Evolutionary conservation across 2,329 filamentous ascomycete genomes (phyloP).

Genomic region (Sporothrix variecibatus): DNA sequence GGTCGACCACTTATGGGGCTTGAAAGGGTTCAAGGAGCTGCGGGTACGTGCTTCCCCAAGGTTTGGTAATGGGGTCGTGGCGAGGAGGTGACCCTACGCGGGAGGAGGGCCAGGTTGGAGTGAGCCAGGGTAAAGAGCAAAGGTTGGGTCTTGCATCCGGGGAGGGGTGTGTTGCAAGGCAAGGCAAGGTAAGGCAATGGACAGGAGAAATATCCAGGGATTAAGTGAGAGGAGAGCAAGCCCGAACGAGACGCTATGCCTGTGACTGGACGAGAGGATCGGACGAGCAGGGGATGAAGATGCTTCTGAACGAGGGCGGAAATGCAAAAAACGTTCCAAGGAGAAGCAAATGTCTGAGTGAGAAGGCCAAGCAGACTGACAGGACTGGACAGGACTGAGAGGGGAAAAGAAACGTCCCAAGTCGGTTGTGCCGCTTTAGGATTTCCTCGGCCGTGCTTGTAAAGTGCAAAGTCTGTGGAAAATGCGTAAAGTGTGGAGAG

Average conservation of each 20-base stretch:
- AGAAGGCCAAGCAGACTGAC: background rate
- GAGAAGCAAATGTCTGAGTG: background rate
- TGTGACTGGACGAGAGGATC: background rate
- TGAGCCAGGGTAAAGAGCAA: slow-evolving; percentile 13
- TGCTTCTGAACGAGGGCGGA: background rate
- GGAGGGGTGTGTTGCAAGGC: slow-evolving; percentile 1
- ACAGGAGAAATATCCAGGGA: background rate
- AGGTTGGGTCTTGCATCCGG: slow-evolving; percentile 18
- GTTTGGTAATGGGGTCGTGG: slow-evolving; percentile 19
- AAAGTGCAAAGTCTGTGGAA: background rate
- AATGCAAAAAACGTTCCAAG: background rate
- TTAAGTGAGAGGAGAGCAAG: background rate
- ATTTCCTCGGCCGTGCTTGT: background rate
- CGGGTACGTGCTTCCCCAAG: slow-evolving; percentile 24
- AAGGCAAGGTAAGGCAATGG: slow-evolving; percentile 1
- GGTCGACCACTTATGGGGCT: slow-evolving; percentile 16
- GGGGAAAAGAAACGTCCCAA: background rate
- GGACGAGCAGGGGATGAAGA: slow-evolving; percentile 6
- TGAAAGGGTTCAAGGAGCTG: background rate
- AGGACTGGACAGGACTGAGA: background rate
- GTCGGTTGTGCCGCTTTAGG: background rate
- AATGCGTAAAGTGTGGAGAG: slow-evolving; percentile 8
- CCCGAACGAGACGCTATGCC: background rate
- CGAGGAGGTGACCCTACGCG: background rate
- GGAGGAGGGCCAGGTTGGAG: background rate